Conservation (phyloP, 2,329 filamentous ascomycete species). For the Colletotrichum karsti region DNA sequence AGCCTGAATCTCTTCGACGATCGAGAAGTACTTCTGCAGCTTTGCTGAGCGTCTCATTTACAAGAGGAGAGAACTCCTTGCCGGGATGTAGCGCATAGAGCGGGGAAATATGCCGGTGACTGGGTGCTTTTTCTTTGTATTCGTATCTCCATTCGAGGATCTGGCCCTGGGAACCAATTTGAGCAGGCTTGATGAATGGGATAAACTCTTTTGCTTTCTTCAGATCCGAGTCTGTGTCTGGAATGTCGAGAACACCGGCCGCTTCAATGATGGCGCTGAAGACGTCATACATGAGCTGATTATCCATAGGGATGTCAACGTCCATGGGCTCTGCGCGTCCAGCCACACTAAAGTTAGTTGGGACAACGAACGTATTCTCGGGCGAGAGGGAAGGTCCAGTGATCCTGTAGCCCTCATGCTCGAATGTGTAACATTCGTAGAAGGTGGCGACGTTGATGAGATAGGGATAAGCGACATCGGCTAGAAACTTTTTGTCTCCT, state of each 20-base stretch:
- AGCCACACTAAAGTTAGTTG: conserved; percentile 15
- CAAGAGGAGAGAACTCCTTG: conserved; percentile 40
- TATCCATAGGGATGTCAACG: conserved; percentile 38
- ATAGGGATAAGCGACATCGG: conserved; percentile 36
- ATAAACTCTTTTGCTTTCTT: background rate
- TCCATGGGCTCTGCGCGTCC: conserved; percentile 25
- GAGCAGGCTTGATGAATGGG: background rate
- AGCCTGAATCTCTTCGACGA: conserved; percentile 13
- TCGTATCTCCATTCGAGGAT: conserved; percentile 32
- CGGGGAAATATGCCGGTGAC: conserved; percentile 60
- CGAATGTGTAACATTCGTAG: conserved; percentile 46
- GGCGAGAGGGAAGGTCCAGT: conserved; percentile 35
- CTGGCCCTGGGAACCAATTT: conserved; percentile 13
- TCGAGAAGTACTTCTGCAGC: conserved; percentile 6
- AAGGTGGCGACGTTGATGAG: conserved; percentile 45
- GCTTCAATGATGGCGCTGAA: conserved; percentile 15
- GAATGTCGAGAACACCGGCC: conserved; percentile 1
- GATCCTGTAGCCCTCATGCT: conserved; percentile 36
- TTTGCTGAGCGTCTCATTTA: conserved; percentile 37
- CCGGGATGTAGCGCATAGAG: conserved; percentile 51
- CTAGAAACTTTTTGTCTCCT: conserved; percentile 35
- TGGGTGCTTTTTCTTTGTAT: conserved; percentile 50
- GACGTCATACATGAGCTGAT: conserved; percentile 28
- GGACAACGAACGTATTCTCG: conserved; percentile 33
- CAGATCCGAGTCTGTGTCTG: background rate